Percentiles rank a stretch among this genome's conserved stretches.
Evolutionary conservation across 1,139 yeast species (phyloP).

Genomic region (Magnusiomyces sp.): DNA sequence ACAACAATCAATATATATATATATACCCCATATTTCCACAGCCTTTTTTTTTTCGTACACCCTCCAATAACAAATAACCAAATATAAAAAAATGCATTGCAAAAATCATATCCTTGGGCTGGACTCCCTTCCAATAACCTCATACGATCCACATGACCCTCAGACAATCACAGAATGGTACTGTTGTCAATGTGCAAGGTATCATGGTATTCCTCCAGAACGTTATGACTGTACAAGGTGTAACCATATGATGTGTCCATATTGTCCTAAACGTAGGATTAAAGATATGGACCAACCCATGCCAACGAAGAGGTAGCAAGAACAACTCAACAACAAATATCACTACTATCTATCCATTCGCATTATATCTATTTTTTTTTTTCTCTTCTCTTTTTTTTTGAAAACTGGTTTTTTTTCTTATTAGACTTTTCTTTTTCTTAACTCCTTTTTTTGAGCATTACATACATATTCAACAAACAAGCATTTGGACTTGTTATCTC

Average conservation of each 20-base stretch:
- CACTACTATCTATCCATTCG: too few relatives aligned
- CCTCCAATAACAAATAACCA: not conserved
- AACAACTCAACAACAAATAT: too few relatives aligned
- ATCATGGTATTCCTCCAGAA: constrained; percentile 29
- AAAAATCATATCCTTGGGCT: not conserved
- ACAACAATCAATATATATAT: not conserved
- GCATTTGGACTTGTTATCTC: too few relatives aligned
- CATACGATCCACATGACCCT: constrained; percentile 26
- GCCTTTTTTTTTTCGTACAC: not conserved
- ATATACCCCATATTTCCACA: not conserved
- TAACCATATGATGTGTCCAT: constrained; percentile 33
- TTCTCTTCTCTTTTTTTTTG: not conserved
- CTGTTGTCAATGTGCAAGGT: constrained; percentile 33
- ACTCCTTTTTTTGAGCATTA: too few relatives aligned
- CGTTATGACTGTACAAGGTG: constrained; percentile 32
- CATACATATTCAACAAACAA: too few relatives aligned
- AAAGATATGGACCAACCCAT: constrained; percentile 5
- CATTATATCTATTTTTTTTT: too few relatives aligned
- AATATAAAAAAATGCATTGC: not conserved
- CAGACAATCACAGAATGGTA: constrained; percentile 32
- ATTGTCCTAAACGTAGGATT: constrained; percentile 15
- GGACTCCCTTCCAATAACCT: not conserved
- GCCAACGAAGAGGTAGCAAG: too few relatives aligned
- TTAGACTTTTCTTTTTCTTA: too few relatives aligned
- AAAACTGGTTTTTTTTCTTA: too few relatives aligned